Conservation (phyloP, 2,329 filamentous ascomycete species). For the Exophiala viscosa region DNA sequence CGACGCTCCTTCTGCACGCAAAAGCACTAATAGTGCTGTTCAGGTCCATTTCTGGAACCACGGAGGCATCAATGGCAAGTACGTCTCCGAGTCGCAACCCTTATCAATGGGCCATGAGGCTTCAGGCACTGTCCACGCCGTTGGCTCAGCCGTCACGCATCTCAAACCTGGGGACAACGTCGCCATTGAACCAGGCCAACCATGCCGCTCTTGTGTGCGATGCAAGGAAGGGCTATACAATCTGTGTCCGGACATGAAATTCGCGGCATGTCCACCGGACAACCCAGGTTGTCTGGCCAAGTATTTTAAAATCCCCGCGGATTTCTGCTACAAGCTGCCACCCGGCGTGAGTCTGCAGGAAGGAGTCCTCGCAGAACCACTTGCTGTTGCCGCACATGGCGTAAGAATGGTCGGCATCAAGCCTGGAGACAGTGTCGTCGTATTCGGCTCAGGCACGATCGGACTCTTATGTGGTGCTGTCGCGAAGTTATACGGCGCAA, state of each 20-base stretch:
- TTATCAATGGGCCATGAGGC: conserved; percentile 37
- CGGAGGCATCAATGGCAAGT: conserved; percentile 33
- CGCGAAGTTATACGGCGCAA: conserved; percentile 59
- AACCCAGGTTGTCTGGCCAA: conserved; percentile 38
- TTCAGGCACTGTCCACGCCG: conserved; percentile 30
- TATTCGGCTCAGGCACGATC: conserved; percentile 47
- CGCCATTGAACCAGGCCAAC: conserved; percentile 37
- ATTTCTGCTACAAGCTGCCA: conserved; percentile 41
- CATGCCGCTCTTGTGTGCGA: conserved; percentile 34
- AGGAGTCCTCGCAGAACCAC: conserved; percentile 47
- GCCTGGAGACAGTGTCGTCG: conserved; percentile 39
- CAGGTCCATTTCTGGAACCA: conserved; percentile 41
- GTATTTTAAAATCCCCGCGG: conserved; percentile 38
- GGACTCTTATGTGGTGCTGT: conserved; percentile 58
- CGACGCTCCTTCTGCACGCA: neutral
- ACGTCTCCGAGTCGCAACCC: conserved; percentile 30
- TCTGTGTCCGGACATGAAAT: conserved; percentile 39
- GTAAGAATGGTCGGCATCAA: conserved; percentile 39
- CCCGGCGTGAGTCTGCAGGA: conserved; percentile 38
- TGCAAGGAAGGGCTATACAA: conserved; percentile 42
- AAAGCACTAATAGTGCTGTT: conserved; percentile 3
- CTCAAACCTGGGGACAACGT: conserved; percentile 34
- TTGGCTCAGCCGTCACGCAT: conserved; percentile 29
- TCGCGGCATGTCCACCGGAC: conserved; percentile 40
- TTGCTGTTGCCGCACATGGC: conserved; percentile 47